These are phyloP conservation scores for Paramecium octaurelia DNA, from an alignment of 73 alveolate genomes.

Conservation along the genomic window DNA sequence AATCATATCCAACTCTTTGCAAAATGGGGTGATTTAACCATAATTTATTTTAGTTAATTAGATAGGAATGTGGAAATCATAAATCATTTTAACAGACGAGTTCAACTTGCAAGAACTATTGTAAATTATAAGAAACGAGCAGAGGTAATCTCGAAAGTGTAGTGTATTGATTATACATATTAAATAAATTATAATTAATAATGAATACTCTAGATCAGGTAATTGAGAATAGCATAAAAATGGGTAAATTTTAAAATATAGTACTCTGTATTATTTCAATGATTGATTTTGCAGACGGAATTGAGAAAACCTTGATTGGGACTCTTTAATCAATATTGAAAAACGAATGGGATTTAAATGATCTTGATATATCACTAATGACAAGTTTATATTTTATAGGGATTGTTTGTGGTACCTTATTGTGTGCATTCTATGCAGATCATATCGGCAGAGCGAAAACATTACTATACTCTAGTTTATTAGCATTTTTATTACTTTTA, in stretches of 20 bases:
- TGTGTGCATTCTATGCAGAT: constrained; percentile 29
- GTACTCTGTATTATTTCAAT: not conserved
- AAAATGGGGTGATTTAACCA: too few relatives aligned
- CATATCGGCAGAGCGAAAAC: not conserved
- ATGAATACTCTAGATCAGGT: not conserved
- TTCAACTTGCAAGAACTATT: not conserved
- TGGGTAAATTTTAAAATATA: not conserved
- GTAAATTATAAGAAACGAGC: not conserved
- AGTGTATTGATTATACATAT: not conserved
- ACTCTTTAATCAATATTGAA: not conserved
- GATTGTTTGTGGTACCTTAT: not conserved
- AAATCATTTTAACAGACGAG: too few relatives aligned
- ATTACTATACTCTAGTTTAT: not conserved
- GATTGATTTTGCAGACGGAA: constrained; percentile 43
- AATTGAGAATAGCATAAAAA: not conserved
- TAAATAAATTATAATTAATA: not conserved
- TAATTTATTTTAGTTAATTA: too few relatives aligned
- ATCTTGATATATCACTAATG: not conserved
- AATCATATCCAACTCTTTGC: too few relatives aligned
- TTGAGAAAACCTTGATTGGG: not conserved
- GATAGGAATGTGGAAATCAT: too few relatives aligned
- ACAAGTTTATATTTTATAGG: constrained; percentile 20
- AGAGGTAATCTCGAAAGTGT: not conserved
- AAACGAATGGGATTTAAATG: not conserved
- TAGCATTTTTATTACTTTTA: not conserved